phyloP scores from a whole-genome alignment of 805 yeast species.

The Candida sanyiensis region DNA sequence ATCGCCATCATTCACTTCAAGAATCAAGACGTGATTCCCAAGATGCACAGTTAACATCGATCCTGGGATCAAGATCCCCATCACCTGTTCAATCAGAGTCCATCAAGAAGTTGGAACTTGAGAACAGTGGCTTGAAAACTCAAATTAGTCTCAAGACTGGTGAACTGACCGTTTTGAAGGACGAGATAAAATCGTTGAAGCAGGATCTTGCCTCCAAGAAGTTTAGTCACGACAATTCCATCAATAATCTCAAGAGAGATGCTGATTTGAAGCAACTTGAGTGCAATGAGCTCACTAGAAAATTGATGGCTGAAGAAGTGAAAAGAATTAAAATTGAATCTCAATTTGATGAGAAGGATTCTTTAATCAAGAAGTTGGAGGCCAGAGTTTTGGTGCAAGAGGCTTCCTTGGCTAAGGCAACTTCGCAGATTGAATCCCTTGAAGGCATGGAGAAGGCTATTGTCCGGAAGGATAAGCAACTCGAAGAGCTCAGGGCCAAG shows the following conservation, averaged over 20 bases:
- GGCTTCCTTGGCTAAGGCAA: not conserved
- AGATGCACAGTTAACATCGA: not conserved
- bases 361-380: slow-evolving; percentile 1
- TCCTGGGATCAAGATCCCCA: slow-evolving; percentile 8
- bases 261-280: slow-evolving; percentile 2
- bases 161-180: slow-evolving; percentile 11
- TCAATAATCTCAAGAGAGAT: not conserved
- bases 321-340: not conserved
- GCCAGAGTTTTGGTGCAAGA: not conserved
- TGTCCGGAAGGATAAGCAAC: not conserved
- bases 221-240: slow-evolving; percentile 10
- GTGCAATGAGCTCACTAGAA: slow-evolving; percentile 1
- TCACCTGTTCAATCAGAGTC: slow-evolving; percentile 11
- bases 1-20: not conserved
- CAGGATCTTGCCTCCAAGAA: slow-evolving; percentile 14
- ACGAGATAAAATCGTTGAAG: slow-evolving; percentile 15
- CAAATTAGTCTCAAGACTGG: not conserved
- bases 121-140: slow-evolving; percentile 10
- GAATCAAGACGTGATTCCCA: slow-evolving; percentile 4
- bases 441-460: not conserved
- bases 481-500: slow-evolving; percentile 9
- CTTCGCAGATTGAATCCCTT: too few species aligned
- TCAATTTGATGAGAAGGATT: not conserved
- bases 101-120: slow-evolving; percentile 9
- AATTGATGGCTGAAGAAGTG: not conserved